Evolutionary conservation across 495 filamentous ascomycete genomes (phyloP).

Genomic region (Entonaema liquescens): DNA sequence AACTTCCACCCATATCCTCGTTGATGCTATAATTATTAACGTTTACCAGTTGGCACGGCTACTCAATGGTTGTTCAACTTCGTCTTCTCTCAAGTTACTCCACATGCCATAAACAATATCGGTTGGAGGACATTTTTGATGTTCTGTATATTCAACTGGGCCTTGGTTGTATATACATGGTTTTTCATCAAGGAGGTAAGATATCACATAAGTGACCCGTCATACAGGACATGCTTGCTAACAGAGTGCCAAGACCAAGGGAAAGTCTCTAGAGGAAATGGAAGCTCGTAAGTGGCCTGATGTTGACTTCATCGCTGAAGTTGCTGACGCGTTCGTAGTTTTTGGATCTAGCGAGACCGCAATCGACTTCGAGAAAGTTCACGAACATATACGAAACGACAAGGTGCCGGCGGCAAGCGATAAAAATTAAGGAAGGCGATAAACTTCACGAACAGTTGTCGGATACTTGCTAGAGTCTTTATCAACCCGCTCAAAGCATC

Average conservation of each 20-base stretch:
- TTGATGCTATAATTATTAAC: background rate
- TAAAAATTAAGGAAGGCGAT: background rate
- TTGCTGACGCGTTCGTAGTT: conserved; percentile 25
- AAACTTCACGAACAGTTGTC: background rate
- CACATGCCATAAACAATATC: conserved; percentile 60
- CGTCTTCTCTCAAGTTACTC: conserved; percentile 62
- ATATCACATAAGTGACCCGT: background rate
- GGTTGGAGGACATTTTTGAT: conserved; percentile 64
- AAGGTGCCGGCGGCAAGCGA: conserved; percentile 1
- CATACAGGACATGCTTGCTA: background rate
- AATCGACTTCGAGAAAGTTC: conserved; percentile 24
- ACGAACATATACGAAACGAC: background rate
- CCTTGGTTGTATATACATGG: conserved; percentile 54
- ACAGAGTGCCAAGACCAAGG: conserved; percentile 31
- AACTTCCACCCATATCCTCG: background rate
- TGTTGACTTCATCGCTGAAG: background rate
- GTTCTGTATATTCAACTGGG: conserved; percentile 63
- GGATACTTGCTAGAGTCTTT: background rate
- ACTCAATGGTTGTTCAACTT: conserved; percentile 68
- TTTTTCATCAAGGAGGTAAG: conserved; percentile 58
- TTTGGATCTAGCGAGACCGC: conserved; percentile 33
- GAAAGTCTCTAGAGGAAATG: conserved; percentile 41
- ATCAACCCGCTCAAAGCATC: background rate
- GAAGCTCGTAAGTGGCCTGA: conserved; percentile 27
- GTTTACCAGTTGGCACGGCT: conserved; percentile 49